Conservation (phyloP, 2,329 filamentous ascomycete species). For the Aspergillus carbonarius region DNA sequence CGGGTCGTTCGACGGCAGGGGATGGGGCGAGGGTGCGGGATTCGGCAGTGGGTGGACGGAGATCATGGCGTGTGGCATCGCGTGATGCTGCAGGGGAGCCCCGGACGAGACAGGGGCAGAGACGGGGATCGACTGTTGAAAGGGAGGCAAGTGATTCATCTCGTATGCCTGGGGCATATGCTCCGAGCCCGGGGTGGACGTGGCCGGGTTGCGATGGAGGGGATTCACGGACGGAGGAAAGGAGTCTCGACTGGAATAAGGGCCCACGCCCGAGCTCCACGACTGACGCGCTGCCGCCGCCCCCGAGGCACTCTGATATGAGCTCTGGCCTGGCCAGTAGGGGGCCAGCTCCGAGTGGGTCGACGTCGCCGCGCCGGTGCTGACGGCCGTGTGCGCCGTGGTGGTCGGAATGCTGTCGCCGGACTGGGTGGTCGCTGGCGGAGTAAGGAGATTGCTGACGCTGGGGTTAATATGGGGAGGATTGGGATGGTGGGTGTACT, state of each 20-base stretch:
- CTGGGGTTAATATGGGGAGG: constrained; percentile 52
- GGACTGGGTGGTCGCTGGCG: constrained; percentile 58
- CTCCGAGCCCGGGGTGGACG: constrained; percentile 62
- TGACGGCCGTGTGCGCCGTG: constrained; percentile 55
- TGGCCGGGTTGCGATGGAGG: constrained; percentile 53
- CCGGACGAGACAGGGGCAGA: constrained; percentile 40
- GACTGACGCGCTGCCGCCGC: constrained; percentile 46
- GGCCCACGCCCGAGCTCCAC: constrained; percentile 43
- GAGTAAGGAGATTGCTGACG: constrained; percentile 63
- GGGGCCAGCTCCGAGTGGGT: constrained; percentile 46
- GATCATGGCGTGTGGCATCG: constrained; percentile 48
- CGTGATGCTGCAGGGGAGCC: constrained; percentile 42
- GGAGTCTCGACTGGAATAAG: constrained; percentile 49
- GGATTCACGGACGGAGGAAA: constrained; percentile 60
- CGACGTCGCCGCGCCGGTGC: constrained; percentile 38
- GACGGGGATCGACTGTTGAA: constrained; percentile 59
- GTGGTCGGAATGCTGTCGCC: constrained; percentile 45
- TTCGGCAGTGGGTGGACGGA: constrained; percentile 41
- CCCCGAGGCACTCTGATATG: constrained; percentile 53
- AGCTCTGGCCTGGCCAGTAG: constrained; percentile 61
- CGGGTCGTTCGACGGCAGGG: constrained; percentile 59
- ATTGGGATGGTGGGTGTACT: constrained; percentile 44
- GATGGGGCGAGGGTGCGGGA: constrained; percentile 50
- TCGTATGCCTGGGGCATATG: constrained; percentile 69
- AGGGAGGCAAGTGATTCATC: constrained; percentile 61